Percentiles rank a stretch among this genome's conserved stretches.
These are phyloP conservation scores for Auxenochlorella protothecoides DNA, from an alignment of 139 green algal species.

Conservation along the genomic window DNA sequence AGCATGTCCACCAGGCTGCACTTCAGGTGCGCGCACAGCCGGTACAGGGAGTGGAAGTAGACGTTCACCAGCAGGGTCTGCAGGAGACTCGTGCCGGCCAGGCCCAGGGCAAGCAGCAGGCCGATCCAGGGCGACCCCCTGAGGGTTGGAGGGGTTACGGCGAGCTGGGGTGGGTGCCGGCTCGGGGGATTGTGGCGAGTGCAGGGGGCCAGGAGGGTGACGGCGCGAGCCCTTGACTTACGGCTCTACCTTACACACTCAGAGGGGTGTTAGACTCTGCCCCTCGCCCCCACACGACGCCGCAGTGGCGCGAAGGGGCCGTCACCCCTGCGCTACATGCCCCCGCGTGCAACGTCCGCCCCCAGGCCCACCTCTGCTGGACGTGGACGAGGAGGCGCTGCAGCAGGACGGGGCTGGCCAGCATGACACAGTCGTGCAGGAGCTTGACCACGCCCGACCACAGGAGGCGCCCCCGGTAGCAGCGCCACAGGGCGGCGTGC, in stretches of 20 bases:
- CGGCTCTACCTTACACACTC: too few relatives aligned
- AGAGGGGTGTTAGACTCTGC: too few relatives aligned
- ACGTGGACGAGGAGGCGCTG: conserved; percentile 8
- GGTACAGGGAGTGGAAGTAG: conserved; percentile 79
- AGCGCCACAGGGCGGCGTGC: conserved; percentile 9
- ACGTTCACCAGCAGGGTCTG: conserved; percentile 67
- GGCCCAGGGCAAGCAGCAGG: conserved; percentile 24
- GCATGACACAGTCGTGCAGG: conserved; percentile 65
- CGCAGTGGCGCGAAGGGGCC: too few relatives aligned
- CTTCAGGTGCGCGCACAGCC: conserved; percentile 63
- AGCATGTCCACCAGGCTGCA: conserved; percentile 53
- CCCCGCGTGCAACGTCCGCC: too few relatives aligned
- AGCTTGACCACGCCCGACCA: conserved; percentile 58
- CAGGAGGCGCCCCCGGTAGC: conserved; percentile 23
- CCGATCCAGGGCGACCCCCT: conserved; percentile 7
- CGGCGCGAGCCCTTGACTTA: too few relatives aligned
- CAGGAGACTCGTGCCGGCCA: conserved; percentile 36
- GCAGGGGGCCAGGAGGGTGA: too few relatives aligned
- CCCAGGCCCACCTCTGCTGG: too few relatives aligned
- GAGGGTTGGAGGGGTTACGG: not conserved
- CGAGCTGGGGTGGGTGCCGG: too few relatives aligned
- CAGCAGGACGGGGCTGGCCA: conserved; percentile 63
- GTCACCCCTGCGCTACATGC: too few relatives aligned
- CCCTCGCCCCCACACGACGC: too few relatives aligned
- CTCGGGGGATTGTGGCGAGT: too few relatives aligned